Conservation (phyloP, 2,329 filamentous ascomycete genomes). For the Triangularia setosa region DNA sequence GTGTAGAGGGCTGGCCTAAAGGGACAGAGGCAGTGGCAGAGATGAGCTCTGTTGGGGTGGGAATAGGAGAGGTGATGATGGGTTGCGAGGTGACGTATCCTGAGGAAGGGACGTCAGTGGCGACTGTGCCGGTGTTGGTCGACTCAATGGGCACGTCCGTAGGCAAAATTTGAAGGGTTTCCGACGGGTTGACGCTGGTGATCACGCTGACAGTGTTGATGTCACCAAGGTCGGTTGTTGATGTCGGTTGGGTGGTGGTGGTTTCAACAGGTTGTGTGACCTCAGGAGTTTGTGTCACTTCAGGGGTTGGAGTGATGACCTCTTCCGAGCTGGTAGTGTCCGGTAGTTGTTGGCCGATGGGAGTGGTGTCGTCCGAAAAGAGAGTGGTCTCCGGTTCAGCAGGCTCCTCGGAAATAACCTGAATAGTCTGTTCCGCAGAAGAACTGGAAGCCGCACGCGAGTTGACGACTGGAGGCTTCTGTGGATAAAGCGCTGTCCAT, state of each 20-base stretch:
- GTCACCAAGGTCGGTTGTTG: conserved; percentile 6
- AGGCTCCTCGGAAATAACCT: neutral
- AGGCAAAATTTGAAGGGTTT: conserved; percentile 34
- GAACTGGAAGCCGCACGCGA: neutral
- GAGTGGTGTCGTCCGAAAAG: neutral
- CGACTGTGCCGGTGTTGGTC: conserved; percentile 27
- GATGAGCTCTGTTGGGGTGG: conserved; percentile 34
- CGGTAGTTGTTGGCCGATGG: neutral
- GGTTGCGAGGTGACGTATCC: conserved; percentile 26
- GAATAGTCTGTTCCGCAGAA: neutral
- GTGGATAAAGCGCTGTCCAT: neutral
- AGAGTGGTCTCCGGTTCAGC: neutral
- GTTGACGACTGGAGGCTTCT: neutral
- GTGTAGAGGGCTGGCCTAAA: neutral
- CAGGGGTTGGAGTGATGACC: neutral
- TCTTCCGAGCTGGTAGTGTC: neutral
- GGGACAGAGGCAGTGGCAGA: neutral
- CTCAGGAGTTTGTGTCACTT: neutral
- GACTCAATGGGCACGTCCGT: conserved; percentile 24
- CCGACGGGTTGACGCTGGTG: conserved; percentile 31
- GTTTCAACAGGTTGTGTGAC: neutral
- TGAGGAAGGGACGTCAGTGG: neutral
- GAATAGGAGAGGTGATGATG: conserved; percentile 31
- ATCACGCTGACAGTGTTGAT: conserved; percentile 28
- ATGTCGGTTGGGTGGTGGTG: neutral